phyloP scores from a whole-genome alignment of 768 basidiomycete species.

The Pholiota molesta region DNA sequence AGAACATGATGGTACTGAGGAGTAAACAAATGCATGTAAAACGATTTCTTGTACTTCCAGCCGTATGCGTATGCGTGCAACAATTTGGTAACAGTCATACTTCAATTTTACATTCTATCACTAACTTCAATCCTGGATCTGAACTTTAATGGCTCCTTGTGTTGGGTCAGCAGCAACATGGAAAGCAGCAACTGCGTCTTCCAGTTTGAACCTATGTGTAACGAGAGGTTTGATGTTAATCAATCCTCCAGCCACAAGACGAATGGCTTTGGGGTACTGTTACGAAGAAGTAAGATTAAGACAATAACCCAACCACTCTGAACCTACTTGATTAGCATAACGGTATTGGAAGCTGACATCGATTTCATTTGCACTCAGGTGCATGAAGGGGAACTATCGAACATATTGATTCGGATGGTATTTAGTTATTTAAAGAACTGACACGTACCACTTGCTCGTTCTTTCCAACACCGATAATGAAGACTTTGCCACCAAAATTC shows the following conservation, averaged over 20 bases:
- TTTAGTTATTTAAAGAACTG: neutral
- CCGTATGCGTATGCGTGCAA: neutral
- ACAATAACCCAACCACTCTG: neutral
- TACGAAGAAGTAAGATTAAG: conserved; percentile 1
- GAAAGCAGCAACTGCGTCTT: conserved; percentile 78
- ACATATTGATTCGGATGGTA: neutral
- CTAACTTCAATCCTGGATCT: conserved; percentile 52
- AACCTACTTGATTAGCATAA: conserved; percentile 60
- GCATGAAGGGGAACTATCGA: conserved; percentile 68
- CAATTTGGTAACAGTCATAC: neutral
- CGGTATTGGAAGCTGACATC: conserved; percentile 72
- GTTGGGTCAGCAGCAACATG: conserved; percentile 70
- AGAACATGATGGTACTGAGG: neutral
- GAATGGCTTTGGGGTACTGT: conserved; percentile 84
- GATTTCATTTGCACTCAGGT: conserved; percentile 70
- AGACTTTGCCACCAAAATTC: conserved; percentile 68
- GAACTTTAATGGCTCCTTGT: conserved; percentile 72
- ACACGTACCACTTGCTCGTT: conserved; percentile 56
- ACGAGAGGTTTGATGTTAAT: conserved; percentile 78
- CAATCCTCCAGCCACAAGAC: conserved; percentile 75
- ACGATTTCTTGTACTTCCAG: neutral
- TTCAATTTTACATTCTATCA: neutral
- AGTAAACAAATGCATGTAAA: neutral
- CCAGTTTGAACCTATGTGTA: conserved; percentile 74
- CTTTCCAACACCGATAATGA: conserved; percentile 72